A percentile compares a stretch with the other conserved stretches of the same genome.
phyloP scores from a whole-genome alignment of 176 grass and related monocot species.

The Triticum timopheevii region DNA sequence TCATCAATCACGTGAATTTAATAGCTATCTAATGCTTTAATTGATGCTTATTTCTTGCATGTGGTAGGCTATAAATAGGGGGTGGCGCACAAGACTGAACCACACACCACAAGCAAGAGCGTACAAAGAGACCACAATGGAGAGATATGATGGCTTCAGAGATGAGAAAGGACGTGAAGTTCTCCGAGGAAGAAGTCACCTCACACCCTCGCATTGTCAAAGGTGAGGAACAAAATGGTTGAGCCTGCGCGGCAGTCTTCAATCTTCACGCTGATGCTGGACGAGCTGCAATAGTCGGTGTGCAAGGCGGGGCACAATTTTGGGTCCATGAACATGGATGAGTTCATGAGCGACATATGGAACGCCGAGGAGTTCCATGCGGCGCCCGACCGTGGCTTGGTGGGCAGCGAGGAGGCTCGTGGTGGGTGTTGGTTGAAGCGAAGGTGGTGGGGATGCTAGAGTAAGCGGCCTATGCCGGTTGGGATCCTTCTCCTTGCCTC shows the following conservation, averaged over 20 bases:
- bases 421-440: neutral
- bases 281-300: slow-evolving; percentile 70
- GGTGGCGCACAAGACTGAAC: neutral
- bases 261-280: slow-evolving; percentile 68
- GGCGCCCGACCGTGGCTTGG: neutral
- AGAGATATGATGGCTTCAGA: slow-evolving; percentile 31
- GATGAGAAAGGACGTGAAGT: slow-evolving; percentile 34
- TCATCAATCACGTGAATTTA: too few species aligned
- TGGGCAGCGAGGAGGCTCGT: neutral
- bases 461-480: slow-evolving; percentile 48
- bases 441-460: neutral
- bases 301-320: slow-evolving; percentile 78
- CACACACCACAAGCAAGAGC: neutral
- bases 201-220: slow-evolving; percentile 43
- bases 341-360: slow-evolving; percentile 93
- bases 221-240: neutral
- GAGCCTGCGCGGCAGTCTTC: slow-evolving; percentile 50
- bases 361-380: slow-evolving; percentile 69
- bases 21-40: too few species aligned
- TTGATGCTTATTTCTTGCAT: slow-evolving; percentile 5
- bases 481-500: slow-evolving; percentile 59
- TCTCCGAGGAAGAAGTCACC: slow-evolving; percentile 61
- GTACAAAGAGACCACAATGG: neutral
- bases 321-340: slow-evolving; percentile 98
- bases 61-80: slow-evolving; percentile 21